Base-by-base conservation (phyloP, 768 basidiomycete species). In the Leucogyrophana mollusca region DNA sequence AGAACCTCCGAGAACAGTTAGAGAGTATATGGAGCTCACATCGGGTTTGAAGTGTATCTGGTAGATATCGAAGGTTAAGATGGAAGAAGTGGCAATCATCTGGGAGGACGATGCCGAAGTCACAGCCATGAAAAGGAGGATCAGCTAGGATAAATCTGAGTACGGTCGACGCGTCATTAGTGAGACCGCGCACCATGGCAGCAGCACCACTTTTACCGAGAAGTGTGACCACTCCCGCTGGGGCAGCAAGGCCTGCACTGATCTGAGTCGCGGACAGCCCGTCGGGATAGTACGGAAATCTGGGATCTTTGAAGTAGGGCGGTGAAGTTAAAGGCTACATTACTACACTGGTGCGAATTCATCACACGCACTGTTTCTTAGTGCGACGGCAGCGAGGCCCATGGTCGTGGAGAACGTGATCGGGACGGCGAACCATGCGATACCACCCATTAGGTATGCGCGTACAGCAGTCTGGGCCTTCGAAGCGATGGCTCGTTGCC, bases 351-450 rank as follows among this genome's bases (percentile, higher is more conserved):
- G 27, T 30, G 27, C 13, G 16, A 9, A 37, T 8, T 7, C n/a
- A 8, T 37, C 6, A 37, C 35, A 21, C 35, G n/a, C 57, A 47
- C 67, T 48, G 27, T 55, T 47, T 40, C 52, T 50, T 32, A 69
- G 51, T 1, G 67, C 66, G 11, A 61, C 57, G 1, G 64, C 65
- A 1, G 58, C 62, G 9, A 74, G 62, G n/a, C 73, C 73, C 35
- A 71, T 59, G 17, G 66, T 66, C 0, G 72, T 73, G n/a, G 68
- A 71, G 47, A 74, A 71, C 3, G 65, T 66, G 60, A 68, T 73
- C 4, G 74, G 74, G 9, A 73, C 66, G 3, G 68, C 65, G 33
- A 72, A 69, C 62, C 64, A 71, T 10, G 65, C 57, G 11, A 72
- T 45, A 4, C 67, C 69, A 16, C 68, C 69, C 4, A 69, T 49